Conservation (phyloP, 176 grass and related monocot species). For the Bonia amplexicaulis region DNA sequence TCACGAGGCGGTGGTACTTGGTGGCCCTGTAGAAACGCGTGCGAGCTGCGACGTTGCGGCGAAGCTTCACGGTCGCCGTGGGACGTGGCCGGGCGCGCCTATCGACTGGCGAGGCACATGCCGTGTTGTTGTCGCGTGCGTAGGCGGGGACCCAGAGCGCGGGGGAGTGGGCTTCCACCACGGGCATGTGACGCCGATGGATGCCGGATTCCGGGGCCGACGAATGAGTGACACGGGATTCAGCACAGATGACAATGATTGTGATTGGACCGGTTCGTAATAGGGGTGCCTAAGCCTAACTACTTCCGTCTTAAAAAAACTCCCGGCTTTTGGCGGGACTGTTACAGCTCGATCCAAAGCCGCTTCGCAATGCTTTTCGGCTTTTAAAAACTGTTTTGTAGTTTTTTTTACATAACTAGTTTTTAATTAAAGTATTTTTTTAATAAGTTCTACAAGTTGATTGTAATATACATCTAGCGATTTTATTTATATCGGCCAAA, state of each 20-base stretch:
- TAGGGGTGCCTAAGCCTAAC: background rate
- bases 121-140: background rate
- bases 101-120: background rate
- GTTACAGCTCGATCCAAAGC: background rate
- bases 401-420: too few relatives aligned
- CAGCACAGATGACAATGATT: background rate
- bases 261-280: background rate
- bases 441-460: too few relatives aligned
- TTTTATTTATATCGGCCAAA: too few relatives aligned
- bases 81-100: background rate
- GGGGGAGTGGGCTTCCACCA: background rate
- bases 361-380: background rate
- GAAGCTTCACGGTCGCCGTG: background rate
- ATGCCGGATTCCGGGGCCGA: background rate
- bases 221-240: background rate
- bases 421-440: too few relatives aligned
- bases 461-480: too few relatives aligned
- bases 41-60: background rate
- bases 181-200: conserved; percentile 8
- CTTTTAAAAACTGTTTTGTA: too few relatives aligned
- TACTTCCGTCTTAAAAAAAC: background rate
- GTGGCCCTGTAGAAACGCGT: background rate
- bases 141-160: background rate
- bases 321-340: background rate
- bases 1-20: background rate